Evolutionary conservation across 2,329 filamentous ascomycete species (phyloP).

Genomic region (Whalleya microplaca): DNA sequence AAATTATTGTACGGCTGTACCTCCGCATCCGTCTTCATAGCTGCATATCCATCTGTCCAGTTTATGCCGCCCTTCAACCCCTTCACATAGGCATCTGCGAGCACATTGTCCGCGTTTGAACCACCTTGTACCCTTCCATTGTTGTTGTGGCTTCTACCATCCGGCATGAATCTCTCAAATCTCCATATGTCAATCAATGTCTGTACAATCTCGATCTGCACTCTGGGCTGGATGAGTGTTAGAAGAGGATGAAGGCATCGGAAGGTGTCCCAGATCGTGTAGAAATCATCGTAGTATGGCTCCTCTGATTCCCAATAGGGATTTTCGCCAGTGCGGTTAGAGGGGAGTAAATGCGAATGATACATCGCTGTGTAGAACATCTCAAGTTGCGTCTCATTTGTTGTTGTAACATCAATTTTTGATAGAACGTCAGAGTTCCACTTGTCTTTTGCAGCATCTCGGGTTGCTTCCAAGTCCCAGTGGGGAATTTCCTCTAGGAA

Average conservation of each 20-base stretch:
- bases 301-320: conserved; percentile 57
- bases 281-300: conserved; percentile 64
- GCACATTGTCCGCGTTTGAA: conserved; percentile 62
- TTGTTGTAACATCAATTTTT: conserved; percentile 44
- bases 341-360: conserved; percentile 64
- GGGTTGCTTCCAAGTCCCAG: conserved; percentile 46
- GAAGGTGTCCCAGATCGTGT: conserved; percentile 61
- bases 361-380: conserved; percentile 64
- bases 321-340: conserved; percentile 63
- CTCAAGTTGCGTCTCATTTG: conserved; percentile 51
- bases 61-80: conserved; percentile 50
- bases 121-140: conserved; percentile 63
- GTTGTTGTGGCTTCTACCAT: conserved; percentile 58
- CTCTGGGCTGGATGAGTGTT: conserved; percentile 55
- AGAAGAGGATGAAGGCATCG: conserved; percentile 57
- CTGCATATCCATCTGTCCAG: conserved; percentile 57
- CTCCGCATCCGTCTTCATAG: conserved; percentile 61
- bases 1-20: conserved; percentile 53
- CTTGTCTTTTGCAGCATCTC: conserved; percentile 43
- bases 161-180: conserved; percentile 56
- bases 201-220: conserved; percentile 58
- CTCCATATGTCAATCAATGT: conserved; percentile 63
- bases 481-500: conserved; percentile 51
- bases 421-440: conserved; percentile 53
- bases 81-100: conserved; percentile 65